These are phyloP conservation scores for Gracilaria vermiculophylla DNA, from an alignment of 23 red algal genomes.

Conservation along the genomic window DNA sequence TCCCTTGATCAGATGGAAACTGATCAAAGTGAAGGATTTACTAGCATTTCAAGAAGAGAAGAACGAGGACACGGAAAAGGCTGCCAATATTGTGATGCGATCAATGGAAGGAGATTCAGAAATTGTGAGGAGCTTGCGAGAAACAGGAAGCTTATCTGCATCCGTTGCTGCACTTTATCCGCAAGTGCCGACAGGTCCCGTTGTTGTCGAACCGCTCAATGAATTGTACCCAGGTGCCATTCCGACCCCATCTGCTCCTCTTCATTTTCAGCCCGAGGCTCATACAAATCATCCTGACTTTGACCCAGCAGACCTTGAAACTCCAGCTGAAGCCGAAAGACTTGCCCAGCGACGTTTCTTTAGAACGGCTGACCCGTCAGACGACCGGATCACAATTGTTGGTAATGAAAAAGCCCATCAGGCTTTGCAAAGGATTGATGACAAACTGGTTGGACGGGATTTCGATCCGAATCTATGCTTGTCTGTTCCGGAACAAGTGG, in stretches of 20 bases:
- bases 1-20: slow-evolving; percentile 86
- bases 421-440: slow-evolving; percentile 42
- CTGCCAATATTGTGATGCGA: neutral
- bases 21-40: slow-evolving; percentile 68
- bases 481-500: slow-evolving; percentile 69
- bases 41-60: neutral
- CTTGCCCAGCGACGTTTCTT: slow-evolving; percentile 3
- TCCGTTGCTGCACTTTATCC: neutral
- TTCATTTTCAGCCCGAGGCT: neutral
- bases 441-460: slow-evolving; percentile 43
- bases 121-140: slow-evolving; percentile 28
- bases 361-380: slow-evolving; percentile 18
- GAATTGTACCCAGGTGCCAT: neutral
- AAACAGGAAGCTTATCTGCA: slow-evolving; percentile 22
- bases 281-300: neutral
- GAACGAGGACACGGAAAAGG: neutral
- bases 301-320: slow-evolving; percentile 34
- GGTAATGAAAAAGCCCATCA: slow-evolving; percentile 47
- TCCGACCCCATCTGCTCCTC: slow-evolving; percentile 13
- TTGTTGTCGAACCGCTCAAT: neutral
- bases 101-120: slow-evolving; percentile 9
- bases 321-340: slow-evolving; percentile 37
- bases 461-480: neutral
- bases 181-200: neutral
- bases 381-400: slow-evolving; percentile 36